Percentiles rank a stretch among this genome's conserved stretches.
Evolutionary conservation across 306 rosid genomes (phyloP).

Genomic region (Pyrus bretschneideri): DNA sequence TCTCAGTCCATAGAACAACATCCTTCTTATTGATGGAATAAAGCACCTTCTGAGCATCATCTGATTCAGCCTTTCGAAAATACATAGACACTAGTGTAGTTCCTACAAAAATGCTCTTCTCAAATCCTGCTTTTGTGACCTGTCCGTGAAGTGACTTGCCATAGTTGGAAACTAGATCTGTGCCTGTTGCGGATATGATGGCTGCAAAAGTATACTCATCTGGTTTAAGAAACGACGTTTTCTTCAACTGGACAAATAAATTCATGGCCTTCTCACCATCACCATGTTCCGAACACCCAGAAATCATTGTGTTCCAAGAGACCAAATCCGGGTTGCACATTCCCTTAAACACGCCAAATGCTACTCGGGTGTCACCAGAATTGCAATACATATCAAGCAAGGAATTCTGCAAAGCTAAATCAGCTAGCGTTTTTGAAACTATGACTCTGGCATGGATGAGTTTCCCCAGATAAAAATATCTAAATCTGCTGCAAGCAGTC

Average conservation of each 20-base stretch:
- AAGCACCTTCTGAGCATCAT: slow-evolving; percentile 48
- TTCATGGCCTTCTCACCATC: slow-evolving; percentile 55
- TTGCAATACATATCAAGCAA: slow-evolving; percentile 80
- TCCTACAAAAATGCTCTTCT: slow-evolving; percentile 50
- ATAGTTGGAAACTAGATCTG: slow-evolving; percentile 23
- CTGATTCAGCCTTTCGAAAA: slow-evolving; percentile 51
- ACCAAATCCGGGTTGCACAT: slow-evolving; percentile 54
- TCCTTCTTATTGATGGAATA: slow-evolving; percentile 49
- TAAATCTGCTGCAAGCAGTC: slow-evolving; percentile 48
- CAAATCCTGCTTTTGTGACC: slow-evolving; percentile 55
- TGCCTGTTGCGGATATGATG: slow-evolving; percentile 44
- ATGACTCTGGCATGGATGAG: slow-evolving; percentile 52
- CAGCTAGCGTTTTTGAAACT: slow-evolving; percentile 35
- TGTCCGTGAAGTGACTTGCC: slow-evolving; percentile 72
- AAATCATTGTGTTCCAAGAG: slow-evolving; percentile 82
- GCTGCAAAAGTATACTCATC: slow-evolving; percentile 72
- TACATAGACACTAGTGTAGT: slow-evolving; percentile 72
- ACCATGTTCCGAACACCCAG: slow-evolving; percentile 57
- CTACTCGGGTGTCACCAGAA: slow-evolving; percentile 40
- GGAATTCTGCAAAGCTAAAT: slow-evolving; percentile 62
- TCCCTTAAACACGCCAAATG: slow-evolving; percentile 37
- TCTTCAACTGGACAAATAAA: slow-evolving; percentile 42
- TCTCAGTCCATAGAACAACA: slow-evolving; percentile 79
- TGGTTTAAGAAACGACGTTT: slow-evolving; percentile 34
- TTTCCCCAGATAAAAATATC: slow-evolving; percentile 40